Base-by-base conservation (phyloP, 2,329 filamentous ascomycete species). In the Didymellaceae sp. region DNA sequence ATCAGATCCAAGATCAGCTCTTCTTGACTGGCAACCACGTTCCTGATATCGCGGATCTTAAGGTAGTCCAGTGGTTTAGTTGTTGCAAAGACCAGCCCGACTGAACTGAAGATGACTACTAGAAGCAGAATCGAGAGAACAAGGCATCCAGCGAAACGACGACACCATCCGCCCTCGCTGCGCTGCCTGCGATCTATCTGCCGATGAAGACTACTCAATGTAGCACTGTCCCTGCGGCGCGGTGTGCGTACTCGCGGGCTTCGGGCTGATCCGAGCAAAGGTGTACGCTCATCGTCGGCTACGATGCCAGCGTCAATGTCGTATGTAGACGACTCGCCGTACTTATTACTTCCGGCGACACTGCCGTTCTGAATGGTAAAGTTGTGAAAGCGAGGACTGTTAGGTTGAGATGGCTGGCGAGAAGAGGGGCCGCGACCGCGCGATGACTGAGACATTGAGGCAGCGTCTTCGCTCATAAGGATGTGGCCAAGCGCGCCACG, bases 1-100 rank as follows among this genome's bases (percentile, higher is more conserved):
- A 90, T 85, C 39, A 99, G 77, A 72, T 99, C 93, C 65, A 97
- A 83, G 85, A 99, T 96, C 32, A 99, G 82, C 70, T 97, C 92
- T 71, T 96, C 90, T 72, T 96, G 90, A 63, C 90, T 96, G 2
- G 92, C 92, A 39, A 97, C 82, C 18, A 99, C 91, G 60, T 96
- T 95, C 63, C 88, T 85, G 59, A 99, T 91, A 57, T 87, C 86
- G 46, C 88, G 79, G 34, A 97, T 84, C 57, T 88, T 80, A 51
- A 97, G 89, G 57, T 89, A 85, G 20, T 85, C 83, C 38, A 99
- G 82, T 6, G 92, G 90, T 67, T 96, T 91, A 22, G 92, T 96
- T 16, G 92, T 93, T 35, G 91, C 90, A 74, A 97, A 88, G 74
- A 97, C 86, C 72, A 97, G 94, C 17, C 88, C 90, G 28, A 94